Evolutionary conservation across 371 early-diverging fungal species (phyloP), one percentile per base, ranked within the genome.

Genomic region (Lichtheimia ornata): DNA sequence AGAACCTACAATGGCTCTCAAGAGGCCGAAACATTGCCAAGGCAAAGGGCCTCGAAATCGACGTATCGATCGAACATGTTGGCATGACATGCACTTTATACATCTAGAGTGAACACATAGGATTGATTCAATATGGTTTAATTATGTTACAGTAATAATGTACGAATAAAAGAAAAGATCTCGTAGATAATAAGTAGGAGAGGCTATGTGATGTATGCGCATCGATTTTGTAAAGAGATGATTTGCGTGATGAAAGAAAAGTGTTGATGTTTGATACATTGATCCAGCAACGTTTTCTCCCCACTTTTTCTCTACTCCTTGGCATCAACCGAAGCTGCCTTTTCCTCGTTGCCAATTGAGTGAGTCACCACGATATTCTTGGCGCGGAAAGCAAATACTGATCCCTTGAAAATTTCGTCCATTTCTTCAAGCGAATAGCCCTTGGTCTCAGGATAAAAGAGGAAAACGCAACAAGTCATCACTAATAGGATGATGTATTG

Each of bases 401-500:
- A 30, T 27, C 77, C 77, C 35, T 68, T 66, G 58, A 86, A 86
- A 54, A 86, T 75, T 30, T 63, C 25, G 25, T 86, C 87, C 77
- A 86, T 79, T 56, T 86, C 80, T 73, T 86, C 87, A 35, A 86
- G 72, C 40, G 81, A 81, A 18, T 69, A 62, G 53, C 84, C 86
- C 69, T 83, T 84, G 65, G 85, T 86, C 62, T 86, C 87, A 9
- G 81, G 81, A 59, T 73, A 75, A 71, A 81, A 81, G 35, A 81
- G 60, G 53, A 64, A 64, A 54, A 73, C 73, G 63, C 65, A 65
- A 18, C 62, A 22, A 22, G 84, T 51, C 66, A 81, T 74, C 49
- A 70, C 44, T 45, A 51, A 66, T 68, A 50, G 65, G 65, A 81
- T 40, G 49, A 17, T 7, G n/a, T 58, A 15, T 5, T 59, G 47